phyloP scores from a whole-genome alignment of 2,329 filamentous ascomycete species.

The Pseudogymnoascus verrucosus region DNA sequence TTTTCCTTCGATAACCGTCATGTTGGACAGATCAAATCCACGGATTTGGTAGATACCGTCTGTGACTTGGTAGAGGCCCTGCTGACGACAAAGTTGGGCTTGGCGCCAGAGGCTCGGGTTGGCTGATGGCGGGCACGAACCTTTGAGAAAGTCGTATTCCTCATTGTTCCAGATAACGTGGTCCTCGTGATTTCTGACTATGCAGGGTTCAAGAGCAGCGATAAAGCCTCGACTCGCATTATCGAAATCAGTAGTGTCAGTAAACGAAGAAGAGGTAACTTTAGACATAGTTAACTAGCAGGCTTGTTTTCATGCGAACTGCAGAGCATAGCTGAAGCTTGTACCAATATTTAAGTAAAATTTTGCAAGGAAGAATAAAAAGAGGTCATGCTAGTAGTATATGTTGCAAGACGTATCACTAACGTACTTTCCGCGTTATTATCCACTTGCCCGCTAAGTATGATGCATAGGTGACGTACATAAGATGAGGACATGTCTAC shows the following conservation, averaged over 20 bases:
- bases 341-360: too few relatives aligned
- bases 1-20: constrained; percentile 33
- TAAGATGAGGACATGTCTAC: too few relatives aligned
- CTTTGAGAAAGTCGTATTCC: constrained; percentile 26
- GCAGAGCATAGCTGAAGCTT: too few relatives aligned
- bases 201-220: not conserved
- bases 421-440: too few relatives aligned
- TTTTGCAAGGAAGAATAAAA: too few relatives aligned
- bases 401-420: too few relatives aligned
- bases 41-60: constrained; percentile 34
- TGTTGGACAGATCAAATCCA: constrained; percentile 34
- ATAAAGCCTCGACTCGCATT: not conserved
- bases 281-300: too few relatives aligned
- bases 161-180: constrained; percentile 27
- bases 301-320: too few relatives aligned
- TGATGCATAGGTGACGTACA: too few relatives aligned
- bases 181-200: not conserved
- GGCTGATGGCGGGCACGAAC: constrained; percentile 23
- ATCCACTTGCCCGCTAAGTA: too few relatives aligned
- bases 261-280: too few relatives aligned
- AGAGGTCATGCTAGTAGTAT: too few relatives aligned
- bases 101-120: constrained; percentile 32
- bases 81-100: constrained; percentile 24
- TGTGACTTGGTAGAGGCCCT: constrained; percentile 31
- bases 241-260: not conserved